Evolutionary conservation across 306 rosid species (phyloP), one percentile per base, ranked within the genome.

Genomic region (Coriaria nepalensis): DNA sequence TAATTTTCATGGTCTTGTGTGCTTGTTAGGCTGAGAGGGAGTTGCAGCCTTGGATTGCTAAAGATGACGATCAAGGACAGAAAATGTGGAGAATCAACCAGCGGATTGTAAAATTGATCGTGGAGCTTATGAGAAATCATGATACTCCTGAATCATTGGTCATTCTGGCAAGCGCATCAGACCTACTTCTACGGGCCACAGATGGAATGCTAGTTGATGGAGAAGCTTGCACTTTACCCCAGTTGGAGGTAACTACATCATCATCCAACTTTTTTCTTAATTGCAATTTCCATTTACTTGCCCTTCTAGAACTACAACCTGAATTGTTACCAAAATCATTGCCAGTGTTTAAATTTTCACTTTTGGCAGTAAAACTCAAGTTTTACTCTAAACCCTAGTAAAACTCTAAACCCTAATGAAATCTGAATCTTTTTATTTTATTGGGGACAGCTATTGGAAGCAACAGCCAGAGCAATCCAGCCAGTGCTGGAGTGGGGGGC

Each of bases 131-230:
- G 95, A 81, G 97, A 69, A 84, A 81, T 70, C 95, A 90, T 42
- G 87, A 81, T 45, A 73, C 67, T 56, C 78, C 77, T 4, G 92
- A 90, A 43, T 90, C 95, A 33, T 72, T 90, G 68, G 86, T 84
- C 14, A 73, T 84, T 66, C 55, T 90, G 70, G 83, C 97, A n/a
- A 84, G 95, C 45, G 81, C 95, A 9, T 90, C 95, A 32, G 97
- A 90, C 79, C 78, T 90, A 41, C 80, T 90, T 33, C 80, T 90
- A 33, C 88, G 95, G 10, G 95, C 97, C 65, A 90, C 97, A 4
- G 97, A 90, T 62, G 97, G 97, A 61, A 78, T 90, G 95, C 87
- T 84, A 36, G 92, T 84, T 61, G 97, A 90, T 75, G 97, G 95
- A 68, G 95, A 90, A 69, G 93, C 97, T 60, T 84, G 93, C 71